Conservation (phyloP, 305 asterid species). For the Fraxinus ornus region DNA sequence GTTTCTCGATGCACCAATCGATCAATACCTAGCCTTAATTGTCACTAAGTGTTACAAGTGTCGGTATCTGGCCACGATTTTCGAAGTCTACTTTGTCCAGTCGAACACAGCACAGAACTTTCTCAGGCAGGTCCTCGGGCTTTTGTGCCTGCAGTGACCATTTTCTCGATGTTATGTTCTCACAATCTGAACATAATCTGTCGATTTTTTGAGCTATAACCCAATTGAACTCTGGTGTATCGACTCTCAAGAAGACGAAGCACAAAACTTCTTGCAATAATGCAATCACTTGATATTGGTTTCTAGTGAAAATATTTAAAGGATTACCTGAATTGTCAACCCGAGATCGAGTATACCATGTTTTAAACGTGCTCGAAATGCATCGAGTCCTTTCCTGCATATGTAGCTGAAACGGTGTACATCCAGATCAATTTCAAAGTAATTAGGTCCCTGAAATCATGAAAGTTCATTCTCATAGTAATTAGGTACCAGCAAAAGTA, state of each 20-base stretch:
- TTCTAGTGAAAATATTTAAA: background rate
- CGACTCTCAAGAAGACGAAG: background rate
- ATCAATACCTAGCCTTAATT: conserved; percentile 20
- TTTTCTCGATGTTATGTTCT: background rate
- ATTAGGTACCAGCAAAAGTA: background rate
- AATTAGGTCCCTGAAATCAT: conserved; percentile 65
- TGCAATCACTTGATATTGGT: background rate
- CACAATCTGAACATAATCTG: background rate
- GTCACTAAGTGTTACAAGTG: conserved; percentile 36
- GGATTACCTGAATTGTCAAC: conserved; percentile 74
- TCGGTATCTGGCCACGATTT: conserved; percentile 65
- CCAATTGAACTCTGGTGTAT: background rate
- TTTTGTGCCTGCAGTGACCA: conserved; percentile 64
- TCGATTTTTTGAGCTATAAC: background rate
- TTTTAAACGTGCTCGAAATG: conserved; percentile 69
- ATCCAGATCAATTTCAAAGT: conserved; percentile 87
- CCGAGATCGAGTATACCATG: conserved; percentile 83
- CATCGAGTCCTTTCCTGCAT: conserved; percentile 80
- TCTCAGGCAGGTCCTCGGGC: conserved; percentile 82
- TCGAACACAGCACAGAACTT: conserved; percentile 67
- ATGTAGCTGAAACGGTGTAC: conserved; percentile 95
- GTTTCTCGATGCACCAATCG: background rate
- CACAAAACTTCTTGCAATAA: background rate
- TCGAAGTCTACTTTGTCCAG: conserved; percentile 69
- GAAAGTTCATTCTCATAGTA: background rate